phyloP scores from a whole-genome alignment of 305 asterid species.

The Fraxinus xanthoxyloides region DNA sequence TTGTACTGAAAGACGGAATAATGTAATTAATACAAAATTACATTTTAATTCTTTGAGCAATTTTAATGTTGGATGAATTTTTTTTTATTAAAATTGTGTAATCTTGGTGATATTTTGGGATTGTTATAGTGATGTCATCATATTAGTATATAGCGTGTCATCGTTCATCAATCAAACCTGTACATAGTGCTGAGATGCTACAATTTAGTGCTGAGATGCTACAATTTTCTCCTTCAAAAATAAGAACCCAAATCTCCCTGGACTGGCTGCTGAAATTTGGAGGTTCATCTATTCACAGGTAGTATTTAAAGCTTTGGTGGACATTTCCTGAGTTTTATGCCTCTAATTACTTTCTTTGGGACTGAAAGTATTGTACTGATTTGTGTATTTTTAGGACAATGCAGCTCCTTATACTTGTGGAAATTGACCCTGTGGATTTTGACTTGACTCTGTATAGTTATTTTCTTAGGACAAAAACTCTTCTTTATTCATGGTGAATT shows the following conservation, averaged over 20 bases:
- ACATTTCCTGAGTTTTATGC: constrained; percentile 9
- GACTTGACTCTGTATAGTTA: constrained; percentile 11
- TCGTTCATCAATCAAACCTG: constrained; percentile 6
- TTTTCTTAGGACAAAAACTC: background rate
- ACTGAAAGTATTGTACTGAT: constrained; percentile 26
- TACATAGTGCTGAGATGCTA: constrained; percentile 31
- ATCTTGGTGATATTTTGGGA: constrained; percentile 26
- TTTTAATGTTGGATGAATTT: constrained; percentile 13
- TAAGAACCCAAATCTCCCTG: constrained; percentile 13
- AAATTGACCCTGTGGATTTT: constrained; percentile 23
- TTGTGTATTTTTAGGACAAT: constrained; percentile 24
- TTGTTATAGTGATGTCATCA: constrained; percentile 5
- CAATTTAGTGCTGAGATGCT: no score
- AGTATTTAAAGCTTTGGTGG: constrained; percentile 41
- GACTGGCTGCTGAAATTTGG: constrained; percentile 41
- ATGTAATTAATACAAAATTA: background rate
- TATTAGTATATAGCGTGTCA: constrained; percentile 3
- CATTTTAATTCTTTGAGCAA: constrained; percentile 16
- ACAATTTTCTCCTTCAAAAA: constrained; percentile 19
- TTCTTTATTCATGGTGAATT: constrained; percentile 1
- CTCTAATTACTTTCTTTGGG: background rate
- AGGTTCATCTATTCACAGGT: constrained; percentile 55
- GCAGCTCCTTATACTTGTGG: constrained; percentile 27
- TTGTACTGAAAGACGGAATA: constrained; percentile 4
- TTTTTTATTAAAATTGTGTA: background rate